These are phyloP conservation scores for Exutisphaerella laricina DNA, from an alignment of 2,329 filamentous ascomycete species.

Conservation along the genomic window DNA sequence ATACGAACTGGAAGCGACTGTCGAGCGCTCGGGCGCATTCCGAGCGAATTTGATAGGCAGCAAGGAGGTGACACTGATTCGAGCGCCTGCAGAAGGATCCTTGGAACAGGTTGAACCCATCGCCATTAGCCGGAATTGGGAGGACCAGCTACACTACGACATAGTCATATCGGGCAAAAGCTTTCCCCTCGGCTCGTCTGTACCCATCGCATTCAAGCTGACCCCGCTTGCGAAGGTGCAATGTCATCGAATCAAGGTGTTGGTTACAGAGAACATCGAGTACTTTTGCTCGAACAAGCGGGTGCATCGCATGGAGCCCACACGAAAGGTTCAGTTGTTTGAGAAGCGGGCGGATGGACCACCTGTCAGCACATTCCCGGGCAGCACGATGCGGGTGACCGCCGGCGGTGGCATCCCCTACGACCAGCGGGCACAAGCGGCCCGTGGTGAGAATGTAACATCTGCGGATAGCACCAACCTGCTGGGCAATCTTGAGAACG, in stretches of 20 bases:
- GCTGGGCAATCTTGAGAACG: constrained; percentile 71
- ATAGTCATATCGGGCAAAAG: constrained; percentile 95
- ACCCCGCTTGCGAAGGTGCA: constrained; percentile 90
- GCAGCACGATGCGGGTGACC: constrained; percentile 69
- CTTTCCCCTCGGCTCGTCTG: constrained; percentile 79
- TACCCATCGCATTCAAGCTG: constrained; percentile 90
- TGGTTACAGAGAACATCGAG: constrained; percentile 82
- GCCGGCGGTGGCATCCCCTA: constrained; percentile 75
- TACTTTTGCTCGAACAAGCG: constrained; percentile 84
- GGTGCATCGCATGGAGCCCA: constrained; percentile 77
- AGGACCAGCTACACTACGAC: constrained; percentile 91
- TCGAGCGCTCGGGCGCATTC: constrained; percentile 85
- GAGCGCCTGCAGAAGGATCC: constrained; percentile 79
- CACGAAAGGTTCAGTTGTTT: constrained; percentile 76
- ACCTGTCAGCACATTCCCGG: constrained; percentile 65
- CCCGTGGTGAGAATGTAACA: constrained; percentile 51
- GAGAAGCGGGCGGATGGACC: constrained; percentile 81
- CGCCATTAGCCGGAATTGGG: constrained; percentile 88
- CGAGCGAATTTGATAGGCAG: constrained; percentile 77
- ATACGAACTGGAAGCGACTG: constrained; percentile 78
- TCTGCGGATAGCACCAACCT: constrained; percentile 60
- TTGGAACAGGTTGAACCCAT: constrained; percentile 90
- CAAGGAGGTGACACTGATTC: constrained; percentile 77
- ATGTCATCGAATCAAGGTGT: constrained; percentile 87
- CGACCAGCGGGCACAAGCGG: constrained; percentile 52